Conservation (phyloP, 1,284 basidiomycete genomes). For the Rhodotorula sp. region DNA sequence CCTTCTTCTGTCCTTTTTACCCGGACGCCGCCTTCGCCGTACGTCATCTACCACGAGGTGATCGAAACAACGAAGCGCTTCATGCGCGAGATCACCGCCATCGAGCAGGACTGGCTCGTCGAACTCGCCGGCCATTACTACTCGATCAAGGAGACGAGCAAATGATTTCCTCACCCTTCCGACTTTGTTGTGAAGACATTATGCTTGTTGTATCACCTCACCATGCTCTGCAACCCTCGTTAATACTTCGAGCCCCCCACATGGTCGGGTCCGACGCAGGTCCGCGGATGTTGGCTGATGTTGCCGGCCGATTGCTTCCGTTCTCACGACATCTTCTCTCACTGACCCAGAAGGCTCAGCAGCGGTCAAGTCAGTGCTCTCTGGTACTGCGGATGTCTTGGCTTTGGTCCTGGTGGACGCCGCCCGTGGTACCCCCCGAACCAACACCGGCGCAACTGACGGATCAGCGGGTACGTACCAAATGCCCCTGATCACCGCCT, state of each 20-base stretch:
- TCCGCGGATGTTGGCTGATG: no score
- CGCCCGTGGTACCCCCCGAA: neutral
- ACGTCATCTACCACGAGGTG: constrained; percentile 87
- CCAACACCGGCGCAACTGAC: neutral
- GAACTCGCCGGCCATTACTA: constrained; percentile 51
- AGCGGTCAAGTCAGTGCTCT: no score
- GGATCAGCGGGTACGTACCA: neutral
- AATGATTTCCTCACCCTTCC: neutral
- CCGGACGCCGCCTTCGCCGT: constrained; percentile 79
- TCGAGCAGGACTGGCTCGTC: constrained; percentile 56
- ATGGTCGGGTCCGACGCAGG: no score
- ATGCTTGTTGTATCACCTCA: neutral
- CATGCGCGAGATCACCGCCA: constrained; percentile 58
- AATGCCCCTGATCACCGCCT: no score
- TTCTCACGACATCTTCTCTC: no score
- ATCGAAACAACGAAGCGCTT: constrained; percentile 86
- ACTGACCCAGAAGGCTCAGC: no score
- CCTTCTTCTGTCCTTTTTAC: constrained; percentile 94
- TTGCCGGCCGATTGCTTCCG: no score
- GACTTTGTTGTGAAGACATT: neutral
- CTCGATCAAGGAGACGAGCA: constrained; percentile 26
- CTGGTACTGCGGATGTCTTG: neutral
- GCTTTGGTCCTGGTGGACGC: constrained; percentile 5
- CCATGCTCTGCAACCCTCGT: no score
- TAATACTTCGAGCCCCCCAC: no score